Evolutionary conservation across 768 basidiomycete genomes (phyloP).

Genomic region (Amanita rubescens): DNA sequence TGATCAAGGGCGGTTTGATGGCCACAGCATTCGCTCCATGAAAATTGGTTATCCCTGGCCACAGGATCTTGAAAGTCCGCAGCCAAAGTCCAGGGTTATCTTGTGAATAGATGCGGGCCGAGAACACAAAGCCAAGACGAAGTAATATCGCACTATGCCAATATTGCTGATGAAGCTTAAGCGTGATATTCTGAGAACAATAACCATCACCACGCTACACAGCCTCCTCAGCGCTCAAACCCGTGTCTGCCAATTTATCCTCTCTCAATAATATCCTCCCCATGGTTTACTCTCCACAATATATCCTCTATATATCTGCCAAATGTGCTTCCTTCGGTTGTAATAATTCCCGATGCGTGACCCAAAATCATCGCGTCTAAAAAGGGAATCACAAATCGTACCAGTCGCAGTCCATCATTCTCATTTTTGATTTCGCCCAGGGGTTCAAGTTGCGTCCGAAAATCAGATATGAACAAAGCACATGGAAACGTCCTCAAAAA

Average conservation of each 20-base stretch:
- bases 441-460: constrained; percentile 22
- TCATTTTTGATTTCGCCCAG: constrained; percentile 33
- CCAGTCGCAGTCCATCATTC: constrained; percentile 43
- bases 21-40: neutral
- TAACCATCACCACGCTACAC: neutral
- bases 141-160: too few relatives aligned
- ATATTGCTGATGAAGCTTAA: neutral
- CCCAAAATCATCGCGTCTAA: constrained; percentile 67
- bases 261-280: constrained; percentile 40
- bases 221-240: neutral
- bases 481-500: constrained; percentile 58
- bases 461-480: constrained; percentile 49
- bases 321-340: constrained; percentile 73
- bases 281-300: constrained; percentile 56
- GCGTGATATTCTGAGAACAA: neutral
- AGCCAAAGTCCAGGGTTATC: neutral
- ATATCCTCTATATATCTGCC: constrained; percentile 62
- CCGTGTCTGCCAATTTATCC: constrained; percentile 21
- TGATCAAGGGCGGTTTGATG: constrained; percentile 7
- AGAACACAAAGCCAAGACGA: too few relatives aligned
- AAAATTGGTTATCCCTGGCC: neutral
- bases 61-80: neutral
- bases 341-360: constrained; percentile 48
- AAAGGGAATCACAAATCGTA: constrained; percentile 42
- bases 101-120: too few relatives aligned